phyloP scores from a whole-genome alignment of 768 basidiomycete genomes.

The Boletus edulis region DNA sequence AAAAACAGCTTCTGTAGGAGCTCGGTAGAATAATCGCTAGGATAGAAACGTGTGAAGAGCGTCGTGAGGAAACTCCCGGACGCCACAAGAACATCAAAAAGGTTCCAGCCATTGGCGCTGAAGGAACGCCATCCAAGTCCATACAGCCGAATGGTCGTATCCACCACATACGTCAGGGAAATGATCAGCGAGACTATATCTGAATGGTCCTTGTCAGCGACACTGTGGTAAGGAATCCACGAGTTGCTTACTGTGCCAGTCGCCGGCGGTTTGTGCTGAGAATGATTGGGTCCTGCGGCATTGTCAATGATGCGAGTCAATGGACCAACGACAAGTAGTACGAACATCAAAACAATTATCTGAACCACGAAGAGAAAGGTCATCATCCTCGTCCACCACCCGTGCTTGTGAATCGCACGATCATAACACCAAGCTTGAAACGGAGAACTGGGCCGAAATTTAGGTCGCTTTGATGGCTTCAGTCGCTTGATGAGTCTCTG shows the following conservation, averaged over 20 bases:
- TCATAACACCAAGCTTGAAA: constrained; percentile 88
- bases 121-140: constrained; percentile 87
- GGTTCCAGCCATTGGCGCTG: constrained; percentile 90
- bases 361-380: constrained; percentile 78
- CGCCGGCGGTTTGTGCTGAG: constrained; percentile 47
- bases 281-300: constrained; percentile 76
- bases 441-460: constrained; percentile 47
- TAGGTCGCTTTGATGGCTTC: constrained; percentile 80
- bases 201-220: constrained; percentile 28
- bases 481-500: constrained; percentile 86
- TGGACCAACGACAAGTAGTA: constrained; percentile 4
- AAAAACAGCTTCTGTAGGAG: constrained; percentile 90
- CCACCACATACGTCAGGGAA: constrained; percentile 69
- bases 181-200: constrained; percentile 77
- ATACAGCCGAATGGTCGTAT: constrained; percentile 72
- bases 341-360: constrained; percentile 80
- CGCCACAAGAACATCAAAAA: constrained; percentile 83
- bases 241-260: constrained; percentile 53
- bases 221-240: background rate
- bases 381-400: constrained; percentile 86
- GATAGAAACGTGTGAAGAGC: constrained; percentile 58
- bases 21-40: constrained; percentile 48
- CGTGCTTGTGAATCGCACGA: constrained; percentile 86
- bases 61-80: constrained; percentile 83
- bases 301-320: background rate